Evolutionary conservation across 2,329 filamentous ascomycete genomes (phyloP).

Genomic region (Huntiella decipiens): DNA sequence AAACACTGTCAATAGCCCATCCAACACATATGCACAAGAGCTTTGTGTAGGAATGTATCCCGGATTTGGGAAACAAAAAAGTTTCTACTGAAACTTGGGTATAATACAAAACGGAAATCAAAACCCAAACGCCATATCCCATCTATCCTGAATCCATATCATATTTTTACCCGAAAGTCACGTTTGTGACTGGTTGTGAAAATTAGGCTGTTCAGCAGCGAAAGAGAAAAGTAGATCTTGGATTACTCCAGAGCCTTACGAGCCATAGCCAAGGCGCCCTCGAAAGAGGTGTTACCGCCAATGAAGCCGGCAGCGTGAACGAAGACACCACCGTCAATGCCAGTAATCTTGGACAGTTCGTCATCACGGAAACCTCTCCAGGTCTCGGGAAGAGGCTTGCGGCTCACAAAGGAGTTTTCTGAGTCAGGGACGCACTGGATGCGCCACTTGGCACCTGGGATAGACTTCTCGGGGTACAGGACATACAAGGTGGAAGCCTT

Average conservation of each 20-base stretch:
- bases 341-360: slow-evolving; percentile 54
- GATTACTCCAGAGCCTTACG: slow-evolving; percentile 40
- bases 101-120: no score
- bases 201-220: no score
- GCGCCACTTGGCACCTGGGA: slow-evolving; percentile 68
- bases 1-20: no score
- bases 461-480: slow-evolving; percentile 69
- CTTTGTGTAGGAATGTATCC: no score
- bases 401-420: slow-evolving; percentile 75
- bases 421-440: slow-evolving; percentile 78
- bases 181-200: no score
- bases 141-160: no score
- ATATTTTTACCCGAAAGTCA: no score
- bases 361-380: slow-evolving; percentile 87
- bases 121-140: no score
- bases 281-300: slow-evolving; percentile 80
- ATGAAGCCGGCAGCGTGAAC: slow-evolving; percentile 93
- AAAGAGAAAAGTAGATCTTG: background rate
- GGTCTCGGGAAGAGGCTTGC: slow-evolving; percentile 73
- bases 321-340: slow-evolving; percentile 63
- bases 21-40: no score
- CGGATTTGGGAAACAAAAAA: no score
- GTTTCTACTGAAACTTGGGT: no score
- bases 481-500: slow-evolving; percentile 56
- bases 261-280: slow-evolving; percentile 76